A percentile compares a stretch with the other conserved stretches of the same genome.
phyloP scores from a whole-genome alignment of 2,329 filamentous ascomycete species.

The Cercospora brassicicola region DNA sequence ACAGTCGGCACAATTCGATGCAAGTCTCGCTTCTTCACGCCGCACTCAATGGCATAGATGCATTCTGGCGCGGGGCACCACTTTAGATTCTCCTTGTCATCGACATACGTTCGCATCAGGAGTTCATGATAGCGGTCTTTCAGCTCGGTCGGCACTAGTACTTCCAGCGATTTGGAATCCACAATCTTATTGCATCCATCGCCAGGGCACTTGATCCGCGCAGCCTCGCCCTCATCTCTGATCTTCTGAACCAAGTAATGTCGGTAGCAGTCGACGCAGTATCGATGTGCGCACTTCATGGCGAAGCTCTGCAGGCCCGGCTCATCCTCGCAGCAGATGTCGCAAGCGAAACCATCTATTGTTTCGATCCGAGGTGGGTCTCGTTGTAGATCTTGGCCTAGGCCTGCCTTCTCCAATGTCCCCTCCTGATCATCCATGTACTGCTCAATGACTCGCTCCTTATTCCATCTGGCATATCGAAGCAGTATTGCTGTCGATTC shows the following conservation, averaged over 20 bases:
- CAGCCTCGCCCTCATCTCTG: conserved; percentile 89
- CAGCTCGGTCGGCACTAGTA: conserved; percentile 64
- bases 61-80: conserved; percentile 99
- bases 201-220: conserved; percentile 88
- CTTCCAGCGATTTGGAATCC: conserved; percentile 80
- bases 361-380: conserved; percentile 67
- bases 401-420: conserved; percentile 78
- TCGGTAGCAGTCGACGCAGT: conserved; percentile 87
- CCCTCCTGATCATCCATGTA: conserved; percentile 89
- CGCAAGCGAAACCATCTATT: conserved; percentile 78
- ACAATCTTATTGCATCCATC: conserved; percentile 86
- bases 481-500: conserved; percentile 90
- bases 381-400: conserved; percentile 63
- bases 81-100: conserved; percentile 91
- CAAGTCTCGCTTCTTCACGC: conserved; percentile 83
- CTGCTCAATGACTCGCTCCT: conserved; percentile 87
- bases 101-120: conserved; percentile 90
- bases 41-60: conserved; percentile 85
- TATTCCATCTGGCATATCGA: conserved; percentile 91
- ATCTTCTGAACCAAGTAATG: conserved; percentile 94
- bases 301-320: conserved; percentile 78
- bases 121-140: conserved; percentile 74
- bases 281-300: conserved; percentile 92
- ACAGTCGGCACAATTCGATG: conserved; percentile 86
- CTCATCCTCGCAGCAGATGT: conserved; percentile 93